Percentiles rank a stretch among this genome's conserved stretches.
Evolutionary conservation across 495 filamentous ascomycete species (phyloP).

Genomic region (Neurospora sp.): DNA sequence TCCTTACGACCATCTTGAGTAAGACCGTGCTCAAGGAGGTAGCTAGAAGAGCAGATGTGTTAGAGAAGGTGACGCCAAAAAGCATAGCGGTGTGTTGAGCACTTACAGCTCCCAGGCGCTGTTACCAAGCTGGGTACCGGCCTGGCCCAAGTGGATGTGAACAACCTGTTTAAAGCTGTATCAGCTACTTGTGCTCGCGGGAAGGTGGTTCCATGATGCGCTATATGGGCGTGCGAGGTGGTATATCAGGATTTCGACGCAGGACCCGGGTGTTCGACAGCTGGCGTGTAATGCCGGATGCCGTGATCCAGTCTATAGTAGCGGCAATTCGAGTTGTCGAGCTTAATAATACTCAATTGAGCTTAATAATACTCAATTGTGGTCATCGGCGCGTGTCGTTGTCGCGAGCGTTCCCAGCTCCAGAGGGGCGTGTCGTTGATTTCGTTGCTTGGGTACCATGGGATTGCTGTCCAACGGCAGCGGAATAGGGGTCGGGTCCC

Average conservation of each 20-base stretch:
- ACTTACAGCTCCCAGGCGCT: constrained; percentile 92
- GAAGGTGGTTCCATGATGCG: neutral
- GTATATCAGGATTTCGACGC: neutral
- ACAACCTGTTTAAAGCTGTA: constrained; percentile 47
- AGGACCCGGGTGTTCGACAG: neutral
- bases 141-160: constrained; percentile 88
- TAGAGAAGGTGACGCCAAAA: constrained; percentile 1
- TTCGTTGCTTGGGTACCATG: neutral
- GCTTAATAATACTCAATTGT: neutral
- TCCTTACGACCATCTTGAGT: constrained; percentile 62
- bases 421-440: neutral
- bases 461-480: neutral
- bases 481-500: constrained; percentile 1
- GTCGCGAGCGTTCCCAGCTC: neutral
- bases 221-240: neutral
- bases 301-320: neutral
- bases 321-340: neutral
- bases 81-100: constrained; percentile 30
- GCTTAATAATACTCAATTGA: neutral
- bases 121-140: constrained; percentile 87
- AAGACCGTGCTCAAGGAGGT: constrained; percentile 86
- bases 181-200: constrained; percentile 6
- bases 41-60: constrained; percentile 38
- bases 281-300: neutral
- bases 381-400: neutral